phyloP scores from a whole-genome alignment of 805 yeast genomes.

The Wickerhamiella azyma region DNA sequence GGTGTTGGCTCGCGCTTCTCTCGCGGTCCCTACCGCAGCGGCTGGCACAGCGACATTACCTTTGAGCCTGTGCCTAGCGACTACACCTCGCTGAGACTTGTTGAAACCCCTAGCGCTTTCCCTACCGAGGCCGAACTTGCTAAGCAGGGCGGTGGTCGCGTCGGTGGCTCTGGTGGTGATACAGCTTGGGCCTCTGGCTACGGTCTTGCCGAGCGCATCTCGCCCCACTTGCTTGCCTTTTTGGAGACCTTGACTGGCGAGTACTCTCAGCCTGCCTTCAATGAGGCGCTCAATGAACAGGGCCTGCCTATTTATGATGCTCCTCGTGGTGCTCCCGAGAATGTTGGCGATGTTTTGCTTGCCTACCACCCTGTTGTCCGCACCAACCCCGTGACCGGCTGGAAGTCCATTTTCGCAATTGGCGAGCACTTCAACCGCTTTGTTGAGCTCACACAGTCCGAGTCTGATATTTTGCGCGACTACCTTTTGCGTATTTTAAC shows the following conservation, averaged over 20 bases:
- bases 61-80: conserved; percentile 47
- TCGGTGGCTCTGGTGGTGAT: conserved; percentile 31
- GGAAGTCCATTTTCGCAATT: conserved; percentile 45
- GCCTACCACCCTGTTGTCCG: conserved; percentile 45
- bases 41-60: conserved; percentile 44
- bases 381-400: conserved; percentile 53
- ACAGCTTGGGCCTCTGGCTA: conserved; percentile 41
- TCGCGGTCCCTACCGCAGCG: conserved; percentile 12
- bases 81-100: conserved; percentile 36
- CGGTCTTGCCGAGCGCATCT: conserved; percentile 40
- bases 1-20: background rate
- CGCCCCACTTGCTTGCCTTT: conserved; percentile 35
- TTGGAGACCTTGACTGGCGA: conserved; percentile 28
- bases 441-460: conserved; percentile 34
- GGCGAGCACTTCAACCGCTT: conserved; percentile 26
- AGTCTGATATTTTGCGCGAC: conserved; percentile 35
- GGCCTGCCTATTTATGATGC: conserved; percentile 13
- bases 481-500: conserved; percentile 35
- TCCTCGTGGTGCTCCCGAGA: conserved; percentile 22
- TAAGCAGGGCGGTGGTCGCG: background rate
- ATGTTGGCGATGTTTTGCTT: conserved; percentile 42
- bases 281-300: background rate
- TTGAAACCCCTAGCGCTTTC: conserved; percentile 29
- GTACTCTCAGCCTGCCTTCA: conserved; percentile 1
- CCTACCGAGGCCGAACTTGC: conserved; percentile 1